Base-by-base conservation (phyloP, 164 flowering plant genomes). In the Berberis vulgaris region DNA sequence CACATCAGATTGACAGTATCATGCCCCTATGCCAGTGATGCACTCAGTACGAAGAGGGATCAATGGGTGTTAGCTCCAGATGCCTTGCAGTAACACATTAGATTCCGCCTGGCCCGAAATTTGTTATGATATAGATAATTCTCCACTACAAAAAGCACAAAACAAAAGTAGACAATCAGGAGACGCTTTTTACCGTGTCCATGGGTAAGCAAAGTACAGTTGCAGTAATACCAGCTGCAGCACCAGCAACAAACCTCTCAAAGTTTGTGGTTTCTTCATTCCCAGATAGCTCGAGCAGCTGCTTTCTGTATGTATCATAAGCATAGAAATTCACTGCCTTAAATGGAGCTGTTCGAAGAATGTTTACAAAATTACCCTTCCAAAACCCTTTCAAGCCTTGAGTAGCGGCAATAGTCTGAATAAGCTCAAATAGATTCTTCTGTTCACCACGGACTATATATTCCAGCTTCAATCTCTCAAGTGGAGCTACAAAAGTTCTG, bases 261-360 rank as follows among this genome's bases (percentile, higher is more conserved):
- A 80, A 80, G 74, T 89, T 84, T 43, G 87, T 77, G 38, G 87
- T 81, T 74, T 88, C 93, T 71, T 88, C 82, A 74, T 88, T 83
- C 39, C 92, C 88, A 56, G 89, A 77, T 6, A 86, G 62, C 72
- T 72, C 77, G 43, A 80, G 79, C 59, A 89, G 75, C 57, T 84
- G 85, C 74, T 88, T 88, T 75, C 96, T 81, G 61, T 92, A 92
- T 5, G 98, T 83, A 75, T 92, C 98, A 69, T 83, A 89, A 5
- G 93, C 87, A 76, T 71, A 89, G 67, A 89, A 92, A 61, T 92
- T 88, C 52, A 92, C 76, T 6, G 95, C 96, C 75, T 89, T 89
- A 69, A 92, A 92, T 67, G 96, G 98, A 68, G 98, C 98, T 7
- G 96, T 89, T 3, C 93, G 88, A 38, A 93, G 96, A 74, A 93